These are phyloP conservation scores for Phascolomyces articulosus DNA, from an alignment of 371 early-diverging fungal genomes.

Conservation along the genomic window DNA sequence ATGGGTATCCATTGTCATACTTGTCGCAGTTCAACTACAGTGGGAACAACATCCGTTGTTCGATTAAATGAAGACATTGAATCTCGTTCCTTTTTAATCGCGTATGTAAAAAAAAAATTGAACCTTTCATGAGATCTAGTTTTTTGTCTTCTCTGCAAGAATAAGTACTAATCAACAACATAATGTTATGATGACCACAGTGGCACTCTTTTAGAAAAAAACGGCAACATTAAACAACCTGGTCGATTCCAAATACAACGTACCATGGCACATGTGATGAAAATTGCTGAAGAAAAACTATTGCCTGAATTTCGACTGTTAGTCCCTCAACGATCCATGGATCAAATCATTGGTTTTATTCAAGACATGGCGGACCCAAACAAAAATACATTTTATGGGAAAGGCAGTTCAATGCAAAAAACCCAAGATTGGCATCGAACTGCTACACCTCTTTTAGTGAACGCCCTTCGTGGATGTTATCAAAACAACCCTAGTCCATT, in stretches of 20 bases:
- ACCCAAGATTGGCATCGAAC: background rate
- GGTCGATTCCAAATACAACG: background rate
- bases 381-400: background rate
- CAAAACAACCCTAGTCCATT: conserved; percentile 12
- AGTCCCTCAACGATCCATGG: background rate
- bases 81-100: background rate
- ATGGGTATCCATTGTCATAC: background rate
- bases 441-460: background rate
- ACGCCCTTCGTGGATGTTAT: conserved; percentile 9
- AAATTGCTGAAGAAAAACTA: background rate
- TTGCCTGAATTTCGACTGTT: background rate
- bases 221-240: background rate
- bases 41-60: background rate
- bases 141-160: too few relatives aligned
- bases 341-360: background rate
- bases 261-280: background rate
- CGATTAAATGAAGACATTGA: background rate
- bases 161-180: too few relatives aligned
- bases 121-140: too few relatives aligned
- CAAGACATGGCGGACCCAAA: background rate
- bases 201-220: background rate
- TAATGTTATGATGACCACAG: too few relatives aligned
- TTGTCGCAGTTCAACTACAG: background rate
- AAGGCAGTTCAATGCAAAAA: too few relatives aligned
- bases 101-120: background rate